phyloP scores from a whole-genome alignment of 2,329 filamentous ascomycete species.

The Neofusicoccum cordaticola region DNA sequence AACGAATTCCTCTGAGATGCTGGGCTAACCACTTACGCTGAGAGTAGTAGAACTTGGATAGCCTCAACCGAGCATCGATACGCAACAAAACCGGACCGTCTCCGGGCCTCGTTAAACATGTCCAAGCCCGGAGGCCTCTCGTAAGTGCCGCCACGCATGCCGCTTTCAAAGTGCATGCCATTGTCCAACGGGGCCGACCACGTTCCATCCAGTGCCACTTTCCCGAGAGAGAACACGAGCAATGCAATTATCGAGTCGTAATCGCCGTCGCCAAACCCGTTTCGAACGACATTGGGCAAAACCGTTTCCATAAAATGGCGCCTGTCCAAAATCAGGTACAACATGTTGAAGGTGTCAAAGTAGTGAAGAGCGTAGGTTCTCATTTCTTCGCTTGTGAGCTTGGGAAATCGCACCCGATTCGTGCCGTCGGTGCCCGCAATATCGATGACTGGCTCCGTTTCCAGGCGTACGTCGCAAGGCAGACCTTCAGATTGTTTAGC shows the following conservation, averaged over 20 bases:
- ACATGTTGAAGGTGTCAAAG: constrained; percentile 18
- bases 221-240: constrained; percentile 58
- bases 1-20: neutral
- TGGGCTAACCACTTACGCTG: constrained; percentile 44
- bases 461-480: constrained; percentile 6
- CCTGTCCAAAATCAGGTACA: constrained; percentile 18
- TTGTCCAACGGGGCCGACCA: constrained; percentile 49
- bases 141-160: constrained; percentile 51
- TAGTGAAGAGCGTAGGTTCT: constrained; percentile 15
- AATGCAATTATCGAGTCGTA: constrained; percentile 53
- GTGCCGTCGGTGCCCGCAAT: neutral
- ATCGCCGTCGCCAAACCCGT: constrained; percentile 51
- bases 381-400: constrained; percentile 17
- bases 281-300: constrained; percentile 37
- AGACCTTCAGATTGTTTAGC: constrained; percentile 9
- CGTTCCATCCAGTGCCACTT: constrained; percentile 54
- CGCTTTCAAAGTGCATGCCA: constrained; percentile 40
- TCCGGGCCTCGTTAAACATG: constrained; percentile 62
- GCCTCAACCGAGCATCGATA: constrained; percentile 58
- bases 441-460: neutral
- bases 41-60: constrained; percentile 57
- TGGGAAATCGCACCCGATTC: constrained; percentile 6
- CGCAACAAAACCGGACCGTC: constrained; percentile 57
- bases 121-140: constrained; percentile 55
- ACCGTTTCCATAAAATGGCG: constrained; percentile 7